Evolutionary conservation across 768 basidiomycete species (phyloP), one percentile per base, ranked within the genome.

Genomic region (Boletus vermiculosoides): DNA sequence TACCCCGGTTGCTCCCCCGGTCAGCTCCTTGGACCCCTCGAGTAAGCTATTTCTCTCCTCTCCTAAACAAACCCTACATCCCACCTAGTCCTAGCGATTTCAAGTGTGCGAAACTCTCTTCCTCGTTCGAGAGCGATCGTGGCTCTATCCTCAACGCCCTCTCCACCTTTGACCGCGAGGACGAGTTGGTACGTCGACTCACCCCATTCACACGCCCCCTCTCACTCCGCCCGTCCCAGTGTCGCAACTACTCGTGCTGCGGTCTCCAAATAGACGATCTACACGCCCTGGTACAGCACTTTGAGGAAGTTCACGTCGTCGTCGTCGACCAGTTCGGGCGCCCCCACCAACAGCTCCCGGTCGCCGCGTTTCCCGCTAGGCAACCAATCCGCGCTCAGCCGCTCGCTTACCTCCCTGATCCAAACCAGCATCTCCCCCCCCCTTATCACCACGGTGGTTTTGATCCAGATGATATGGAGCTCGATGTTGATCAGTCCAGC

Each of bases 191-290:
- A 50, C 74, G 83, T 80, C 11, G 7, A 23, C n/a, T 23, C 30
- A 1, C 2, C 1, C 12, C 23, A 1, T 13, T 13, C 46, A 9
- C 41, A 25, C 22, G 1, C 40, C 5, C 18, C 50, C 9, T 9
- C 57, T 45, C 49, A 60, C 36, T 0, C 56, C 33, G n/a, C 28
- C n/a, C 25, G 9, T 3, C 28, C 46, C 56, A 88, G 84, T 92
- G 90, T 71, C 86, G 88, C 61, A 87, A 96, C 70, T 97, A 94
- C 76, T 85, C 86, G 1, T 97, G 94, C 74, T 97, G 94, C 68
- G 93, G 92, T 11, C 75, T 89, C 50, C 81, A 86, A 60, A 80
- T 92, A 18, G 78, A 80, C 33, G 88, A 91, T 64, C 80, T 91
- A 0, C 88, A 91, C 58, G 88, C 91, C 3, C 85, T 96, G 12